A percentile compares a stretch with the other conserved stretches of the same genome.
These are phyloP conservation scores for Inga oerstediana DNA, from an alignment of 306 rosid genomes.

Conservation along the genomic window DNA sequence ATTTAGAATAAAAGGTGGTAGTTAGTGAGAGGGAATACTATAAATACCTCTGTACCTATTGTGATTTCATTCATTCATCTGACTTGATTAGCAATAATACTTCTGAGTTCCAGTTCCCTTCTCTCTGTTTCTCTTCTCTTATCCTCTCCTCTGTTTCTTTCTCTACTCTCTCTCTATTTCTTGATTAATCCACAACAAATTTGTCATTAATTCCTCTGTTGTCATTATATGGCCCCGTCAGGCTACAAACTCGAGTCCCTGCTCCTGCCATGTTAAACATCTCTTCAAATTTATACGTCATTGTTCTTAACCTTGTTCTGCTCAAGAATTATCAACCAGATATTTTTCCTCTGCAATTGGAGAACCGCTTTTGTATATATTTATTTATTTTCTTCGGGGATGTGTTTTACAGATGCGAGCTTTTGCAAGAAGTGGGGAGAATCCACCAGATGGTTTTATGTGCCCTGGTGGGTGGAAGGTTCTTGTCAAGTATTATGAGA, in stretches of 20 bases:
- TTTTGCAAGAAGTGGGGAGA: conserved; percentile 84
- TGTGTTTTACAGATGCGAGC: conserved; percentile 71
- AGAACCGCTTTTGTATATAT: not conserved
- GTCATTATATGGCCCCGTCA: not conserved
- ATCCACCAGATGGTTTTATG: conserved; percentile 97
- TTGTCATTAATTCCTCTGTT: conserved; percentile 2
- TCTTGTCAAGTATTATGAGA: conserved; percentile 77
- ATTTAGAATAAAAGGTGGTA: too few species aligned
- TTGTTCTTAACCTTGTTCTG: not conserved
- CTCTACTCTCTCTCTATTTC: too few species aligned
- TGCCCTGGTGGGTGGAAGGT: conserved; percentile 96
- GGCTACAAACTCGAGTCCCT: not conserved
- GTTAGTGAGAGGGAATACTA: too few species aligned
- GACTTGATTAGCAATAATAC: too few species aligned
- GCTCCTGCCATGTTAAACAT: not conserved
- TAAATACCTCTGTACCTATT: too few species aligned
- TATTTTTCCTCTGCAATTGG: conserved; percentile 1
- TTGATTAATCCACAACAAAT: too few species aligned
- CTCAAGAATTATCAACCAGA: not conserved
- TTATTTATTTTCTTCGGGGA: conserved; percentile 15
- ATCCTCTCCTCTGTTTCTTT: too few species aligned
- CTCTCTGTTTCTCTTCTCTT: too few species aligned
- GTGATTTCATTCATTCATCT: too few species aligned
- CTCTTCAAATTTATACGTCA: not conserved
- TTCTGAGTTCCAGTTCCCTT: too few species aligned